phyloP scores from a whole-genome alignment of 2,329 filamentous ascomycete species.

The Orbilia ellipsospora region DNA sequence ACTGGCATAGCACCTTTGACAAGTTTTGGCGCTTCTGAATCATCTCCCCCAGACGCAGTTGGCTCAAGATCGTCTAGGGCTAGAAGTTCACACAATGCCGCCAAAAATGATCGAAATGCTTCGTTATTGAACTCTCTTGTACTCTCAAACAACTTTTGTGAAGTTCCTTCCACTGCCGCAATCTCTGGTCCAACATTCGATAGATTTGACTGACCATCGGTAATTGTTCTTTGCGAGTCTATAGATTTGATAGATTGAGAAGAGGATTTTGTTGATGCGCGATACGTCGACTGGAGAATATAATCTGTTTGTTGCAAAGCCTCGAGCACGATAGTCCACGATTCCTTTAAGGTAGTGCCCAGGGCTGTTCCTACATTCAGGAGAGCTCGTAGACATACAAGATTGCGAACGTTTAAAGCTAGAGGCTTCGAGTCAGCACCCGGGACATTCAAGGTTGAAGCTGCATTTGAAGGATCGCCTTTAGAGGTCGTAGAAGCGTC shows the following conservation, averaged over 20 bases:
- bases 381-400: slow-evolving; percentile 87
- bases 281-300: slow-evolving; percentile 72
- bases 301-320: slow-evolving; percentile 93
- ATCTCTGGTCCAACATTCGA: slow-evolving; percentile 82
- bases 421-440: slow-evolving; percentile 60
- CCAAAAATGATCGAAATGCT: slow-evolving; percentile 80
- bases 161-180: slow-evolving; percentile 86
- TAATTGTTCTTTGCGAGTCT: slow-evolving; percentile 52
- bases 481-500: slow-evolving; percentile 59
- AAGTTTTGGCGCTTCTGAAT: slow-evolving; percentile 55
- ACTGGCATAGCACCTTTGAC: slow-evolving; percentile 59
- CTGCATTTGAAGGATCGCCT: slow-evolving; percentile 59
- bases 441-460: slow-evolving; percentile 17
- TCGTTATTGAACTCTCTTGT: slow-evolving; percentile 88
- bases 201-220: slow-evolving; percentile 64
- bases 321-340: slow-evolving; percentile 92
- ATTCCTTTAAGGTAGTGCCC: slow-evolving; percentile 82
- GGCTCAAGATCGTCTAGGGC: slow-evolving; percentile 60
- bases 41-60: slow-evolving; percentile 21
- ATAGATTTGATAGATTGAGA: slow-evolving; percentile 49
- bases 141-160: slow-evolving; percentile 86
- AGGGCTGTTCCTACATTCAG: slow-evolving; percentile 96
- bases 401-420: slow-evolving; percentile 84
- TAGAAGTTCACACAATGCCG: slow-evolving; percentile 78
- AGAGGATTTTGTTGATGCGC: slow-evolving; percentile 59